These are phyloP conservation scores for Heracleum sosnowskyi DNA, from an alignment of 129 eudicot genomes.

Conservation along the genomic window DNA sequence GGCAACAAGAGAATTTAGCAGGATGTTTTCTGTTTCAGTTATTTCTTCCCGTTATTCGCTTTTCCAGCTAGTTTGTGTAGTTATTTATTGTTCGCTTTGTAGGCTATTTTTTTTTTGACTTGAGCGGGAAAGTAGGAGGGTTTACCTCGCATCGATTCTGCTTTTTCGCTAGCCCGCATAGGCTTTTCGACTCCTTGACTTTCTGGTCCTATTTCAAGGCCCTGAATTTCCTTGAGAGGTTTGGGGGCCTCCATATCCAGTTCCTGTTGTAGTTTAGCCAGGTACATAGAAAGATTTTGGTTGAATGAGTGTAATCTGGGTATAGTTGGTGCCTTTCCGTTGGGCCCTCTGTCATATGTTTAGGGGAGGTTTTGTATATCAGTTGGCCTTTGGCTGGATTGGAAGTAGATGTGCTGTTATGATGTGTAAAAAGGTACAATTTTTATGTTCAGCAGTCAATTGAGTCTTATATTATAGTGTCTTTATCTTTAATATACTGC, in stretches of 20 bases:
- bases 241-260: slow-evolving; percentile 7
- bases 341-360: neutral
- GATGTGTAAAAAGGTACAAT: slow-evolving; percentile 3
- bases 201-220: slow-evolving; percentile 1
- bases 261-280: slow-evolving; percentile 21
- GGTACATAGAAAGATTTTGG: slow-evolving; percentile 21
- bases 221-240: slow-evolving; percentile 5
- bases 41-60: neutral
- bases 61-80: slow-evolving; percentile 6
- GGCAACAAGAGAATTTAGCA: neutral
- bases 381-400: slow-evolving; percentile 1
- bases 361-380: neutral
- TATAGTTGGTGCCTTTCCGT: slow-evolving; percentile 8
- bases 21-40: neutral
- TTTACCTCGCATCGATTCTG: neutral
- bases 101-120: slow-evolving; percentile 22
- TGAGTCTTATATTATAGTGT: slow-evolving; percentile 4
- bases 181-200: neutral
- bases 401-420: neutral
- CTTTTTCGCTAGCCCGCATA: neutral
- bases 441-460: slow-evolving; percentile 5
- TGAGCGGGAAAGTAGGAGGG: slow-evolving; percentile 16
- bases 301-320: slow-evolving; percentile 17
- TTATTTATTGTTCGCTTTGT: slow-evolving; percentile 25
- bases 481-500: neutral